These are phyloP conservation scores for Globisporangium cystogenes DNA, from an alignment of 352 stramenopile species.

Conservation along the genomic window DNA sequence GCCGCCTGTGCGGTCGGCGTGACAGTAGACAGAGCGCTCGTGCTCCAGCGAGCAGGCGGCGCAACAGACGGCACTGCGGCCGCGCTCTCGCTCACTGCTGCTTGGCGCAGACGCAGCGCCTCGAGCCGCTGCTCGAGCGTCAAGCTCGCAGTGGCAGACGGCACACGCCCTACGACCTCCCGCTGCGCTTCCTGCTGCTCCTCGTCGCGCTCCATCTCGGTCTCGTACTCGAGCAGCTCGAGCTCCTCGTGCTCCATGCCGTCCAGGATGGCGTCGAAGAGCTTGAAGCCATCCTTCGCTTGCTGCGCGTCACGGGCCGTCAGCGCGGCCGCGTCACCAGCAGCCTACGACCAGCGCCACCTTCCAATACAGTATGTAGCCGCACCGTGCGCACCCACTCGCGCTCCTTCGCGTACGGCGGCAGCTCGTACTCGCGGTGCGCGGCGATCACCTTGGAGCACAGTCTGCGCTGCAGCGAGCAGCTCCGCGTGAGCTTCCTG, in stretches of 20 bases:
- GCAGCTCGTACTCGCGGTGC: conserved; percentile 55
- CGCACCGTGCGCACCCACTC: conserved; percentile 59
- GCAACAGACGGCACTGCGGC: neutral
- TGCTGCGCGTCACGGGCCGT: conserved; percentile 25
- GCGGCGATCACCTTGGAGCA: conserved; percentile 65
- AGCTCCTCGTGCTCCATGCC: conserved; percentile 69
- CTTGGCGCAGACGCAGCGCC: conserved; percentile 38
- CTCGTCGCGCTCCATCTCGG: conserved; percentile 22
- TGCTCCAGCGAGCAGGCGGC: no score
- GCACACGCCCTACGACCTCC: conserved; percentile 6
- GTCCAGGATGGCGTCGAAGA: conserved; percentile 77
- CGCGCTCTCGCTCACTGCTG: conserved; percentile 4
- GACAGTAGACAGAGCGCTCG: neutral
- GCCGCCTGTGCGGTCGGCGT: neutral
- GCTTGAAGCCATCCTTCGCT: conserved; percentile 47
- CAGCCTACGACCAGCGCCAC: neutral
- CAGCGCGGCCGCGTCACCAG: neutral
- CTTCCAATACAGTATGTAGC: neutral
- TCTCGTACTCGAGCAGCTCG: conserved; percentile 54
- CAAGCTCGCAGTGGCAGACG: conserved; percentile 7
- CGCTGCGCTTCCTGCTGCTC: conserved; percentile 6
- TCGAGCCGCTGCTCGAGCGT: conserved; percentile 50
- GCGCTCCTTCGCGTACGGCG: conserved; percentile 50
- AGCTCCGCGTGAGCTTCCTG: neutral
- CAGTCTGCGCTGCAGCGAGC: conserved; percentile 26